A percentile compares a stretch with the other conserved stretches of the same genome.
Evolutionary conservation across 2,329 filamentous ascomycete genomes (phyloP).

Genomic region (Tetracladium maxilliforme): DNA sequence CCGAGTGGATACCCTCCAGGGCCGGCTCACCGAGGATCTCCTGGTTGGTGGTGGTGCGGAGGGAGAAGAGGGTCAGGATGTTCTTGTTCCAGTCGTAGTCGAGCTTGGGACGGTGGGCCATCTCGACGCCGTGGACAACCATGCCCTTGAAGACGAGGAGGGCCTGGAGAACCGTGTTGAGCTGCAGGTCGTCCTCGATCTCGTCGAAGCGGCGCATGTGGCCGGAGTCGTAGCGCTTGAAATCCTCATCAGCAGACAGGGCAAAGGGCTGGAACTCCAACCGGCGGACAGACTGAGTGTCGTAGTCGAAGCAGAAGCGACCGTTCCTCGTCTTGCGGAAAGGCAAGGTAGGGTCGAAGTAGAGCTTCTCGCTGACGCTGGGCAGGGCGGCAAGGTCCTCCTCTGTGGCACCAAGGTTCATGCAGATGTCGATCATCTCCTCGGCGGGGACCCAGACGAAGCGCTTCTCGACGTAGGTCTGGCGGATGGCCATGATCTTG

Average conservation of each 20-base stretch:
- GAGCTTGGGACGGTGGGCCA: slow-evolving; percentile 9
- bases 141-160: slow-evolving; percentile 15
- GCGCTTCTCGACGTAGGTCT: slow-evolving; percentile 10
- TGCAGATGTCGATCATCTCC: slow-evolving; percentile 10
- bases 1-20: slow-evolving; percentile 16
- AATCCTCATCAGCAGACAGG: slow-evolving; percentile 14
- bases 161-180: slow-evolving; percentile 15
- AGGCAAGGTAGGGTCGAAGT: slow-evolving; percentile 12
- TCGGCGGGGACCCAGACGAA: slow-evolving; percentile 11
- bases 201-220: slow-evolving; percentile 13
- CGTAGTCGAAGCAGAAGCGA: slow-evolving; percentile 13
- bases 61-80: slow-evolving; percentile 14
- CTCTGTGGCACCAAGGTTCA: slow-evolving; percentile 11
- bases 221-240: slow-evolving; percentile 15
- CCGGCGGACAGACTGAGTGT: slow-evolving; percentile 10
- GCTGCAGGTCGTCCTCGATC: slow-evolving; percentile 12
- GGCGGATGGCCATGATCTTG: slow-evolving; percentile 10
- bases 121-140: slow-evolving; percentile 11
- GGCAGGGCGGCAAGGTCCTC: slow-evolving; percentile 10
- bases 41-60: slow-evolving; percentile 14
- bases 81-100: slow-evolving; percentile 12
- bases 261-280: slow-evolving; percentile 15
- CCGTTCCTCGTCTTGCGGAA: slow-evolving; percentile 12
- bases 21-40: slow-evolving; percentile 15
- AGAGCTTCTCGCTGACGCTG: slow-evolving; percentile 9